phyloP scores from a whole-genome alignment of 257 asterid species.

The Nicotiana tomentosiformis region DNA sequence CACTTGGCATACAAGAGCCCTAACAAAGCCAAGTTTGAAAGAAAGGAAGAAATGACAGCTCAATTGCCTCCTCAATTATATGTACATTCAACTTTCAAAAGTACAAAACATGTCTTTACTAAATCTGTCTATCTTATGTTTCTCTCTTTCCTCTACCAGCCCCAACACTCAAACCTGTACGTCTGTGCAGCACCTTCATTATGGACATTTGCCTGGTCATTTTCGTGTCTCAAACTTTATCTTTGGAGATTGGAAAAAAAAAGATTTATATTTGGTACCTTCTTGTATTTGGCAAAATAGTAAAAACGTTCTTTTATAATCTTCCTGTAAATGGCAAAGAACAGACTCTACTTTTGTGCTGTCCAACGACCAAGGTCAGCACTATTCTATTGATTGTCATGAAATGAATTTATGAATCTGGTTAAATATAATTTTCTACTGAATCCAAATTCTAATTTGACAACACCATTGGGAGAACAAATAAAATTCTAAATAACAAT shows the following conservation, averaged over 20 bases:
- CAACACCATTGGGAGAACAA: no score
- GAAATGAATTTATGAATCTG: no score
- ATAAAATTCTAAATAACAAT: no score
- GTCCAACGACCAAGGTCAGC: no score
- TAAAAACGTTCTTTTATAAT: neutral
- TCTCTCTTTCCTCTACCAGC: neutral
- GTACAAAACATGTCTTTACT: conserved; percentile 1
- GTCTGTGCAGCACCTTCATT: neutral
- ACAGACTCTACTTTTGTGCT: no score
- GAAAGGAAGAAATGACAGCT: neutral
- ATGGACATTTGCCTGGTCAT: neutral
- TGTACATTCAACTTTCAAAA: neutral
- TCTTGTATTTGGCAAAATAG: neutral
- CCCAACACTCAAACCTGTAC: neutral
- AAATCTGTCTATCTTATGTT: neutral
- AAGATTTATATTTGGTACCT: neutral
- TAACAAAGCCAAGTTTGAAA: neutral
- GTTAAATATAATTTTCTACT: no score
- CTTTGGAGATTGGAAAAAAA: neutral
- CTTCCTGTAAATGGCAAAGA: no score
- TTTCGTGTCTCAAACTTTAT: neutral
- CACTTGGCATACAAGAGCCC: neutral
- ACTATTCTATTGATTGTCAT: no score
- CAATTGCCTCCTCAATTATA: neutral
- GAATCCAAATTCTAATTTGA: no score